Evolutionary conservation across 148 eudicot species (phyloP), one percentile per base, ranked within the genome.

Genomic region (Nepenthes gracilis): DNA sequence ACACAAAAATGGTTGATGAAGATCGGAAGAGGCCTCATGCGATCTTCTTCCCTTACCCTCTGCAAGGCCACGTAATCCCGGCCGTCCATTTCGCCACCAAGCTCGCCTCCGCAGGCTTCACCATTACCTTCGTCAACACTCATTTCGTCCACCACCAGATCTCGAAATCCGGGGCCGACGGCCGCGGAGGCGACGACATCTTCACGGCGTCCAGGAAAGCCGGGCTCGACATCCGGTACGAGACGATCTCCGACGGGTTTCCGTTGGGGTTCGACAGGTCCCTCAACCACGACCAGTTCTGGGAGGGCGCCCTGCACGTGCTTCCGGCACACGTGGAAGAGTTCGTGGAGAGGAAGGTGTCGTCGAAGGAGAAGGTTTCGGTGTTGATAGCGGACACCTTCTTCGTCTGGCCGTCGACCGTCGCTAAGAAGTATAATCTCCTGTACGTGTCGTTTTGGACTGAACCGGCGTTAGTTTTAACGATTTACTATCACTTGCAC

Each of bases 21-120:
- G 47, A 2, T 5, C 32, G 11, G 4, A 34, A 34, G 1, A 61
- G 47, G 37, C 84, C 82, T 23, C 94, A 81, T 70, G 84, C 84
- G 52, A 72, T 87, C 33, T 33, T 87, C 10, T 50, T 84, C 5
- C 55, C 79, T 13, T 69, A 74, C 54, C 82, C 85, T 4, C 74
- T 76, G 2, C 90, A 87, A 70, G 95, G 95, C 72, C 90, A 87
- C 50, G 56, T 87, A 1, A 84, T 72, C 64, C 95, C 90, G 12
- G 63, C 72, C 23, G 75, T 78, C 36, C 68, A 80, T 52, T 75
- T 87, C 10, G 81, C 92, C 23, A 72, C 73, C 47, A 86, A 76
- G 64, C 88, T 89, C 2, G 94, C 96, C 43, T 74, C 79, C 9
- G 72, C 43, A 47, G 85, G 84, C 61, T 76, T 85, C 75, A 83